A percentile compares a stretch with the other conserved stretches of the same genome.
Conservation (phyloP, 2,329 filamentous ascomycete genomes). For the Xylaria sp. region DNA sequence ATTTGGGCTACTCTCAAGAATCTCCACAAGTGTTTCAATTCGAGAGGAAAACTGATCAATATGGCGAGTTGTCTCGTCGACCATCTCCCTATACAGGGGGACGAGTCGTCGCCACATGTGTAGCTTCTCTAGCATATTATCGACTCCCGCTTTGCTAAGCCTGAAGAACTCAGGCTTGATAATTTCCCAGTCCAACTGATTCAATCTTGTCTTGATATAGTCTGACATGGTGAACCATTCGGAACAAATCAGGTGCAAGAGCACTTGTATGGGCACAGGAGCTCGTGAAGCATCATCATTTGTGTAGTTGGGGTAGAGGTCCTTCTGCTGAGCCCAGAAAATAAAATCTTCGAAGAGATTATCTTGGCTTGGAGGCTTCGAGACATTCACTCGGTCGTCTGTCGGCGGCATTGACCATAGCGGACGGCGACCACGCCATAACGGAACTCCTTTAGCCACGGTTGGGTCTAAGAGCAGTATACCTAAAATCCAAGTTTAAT, state of each 20-base stretch:
- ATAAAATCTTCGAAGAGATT: conserved; percentile 45
- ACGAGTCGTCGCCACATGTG: conserved; percentile 45
- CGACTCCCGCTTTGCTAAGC: conserved; percentile 37
- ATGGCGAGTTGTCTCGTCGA: conserved; percentile 40
- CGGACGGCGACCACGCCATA: conserved; percentile 47
- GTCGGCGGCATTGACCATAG: conserved; percentile 34
- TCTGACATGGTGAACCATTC: conserved; percentile 47
- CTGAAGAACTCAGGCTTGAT: conserved; percentile 42
- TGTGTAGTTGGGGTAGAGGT: conserved; percentile 29
- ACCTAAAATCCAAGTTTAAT: conserved; percentile 17
- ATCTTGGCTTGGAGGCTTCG: conserved; percentile 11
- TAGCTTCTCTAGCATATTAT: conserved; percentile 42
- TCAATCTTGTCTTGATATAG: conserved; percentile 47
- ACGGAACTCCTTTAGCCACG: conserved; percentile 34
- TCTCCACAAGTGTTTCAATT: conserved; percentile 3
- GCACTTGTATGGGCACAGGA: conserved; percentile 40
- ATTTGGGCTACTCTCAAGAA: not conserved
- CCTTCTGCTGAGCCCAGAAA: conserved; percentile 43
- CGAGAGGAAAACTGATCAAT: conserved; percentile 32
- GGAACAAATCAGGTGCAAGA: conserved; percentile 44
- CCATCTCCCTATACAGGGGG: conserved; percentile 47
- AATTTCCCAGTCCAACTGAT: conserved; percentile 47
- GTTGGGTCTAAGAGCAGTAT: conserved; percentile 37
- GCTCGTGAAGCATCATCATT: not conserved
- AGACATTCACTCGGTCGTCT: not conserved